These are phyloP conservation scores for Calonectria montana DNA, from an alignment of 2,329 filamentous ascomycete genomes.

Conservation along the genomic window DNA sequence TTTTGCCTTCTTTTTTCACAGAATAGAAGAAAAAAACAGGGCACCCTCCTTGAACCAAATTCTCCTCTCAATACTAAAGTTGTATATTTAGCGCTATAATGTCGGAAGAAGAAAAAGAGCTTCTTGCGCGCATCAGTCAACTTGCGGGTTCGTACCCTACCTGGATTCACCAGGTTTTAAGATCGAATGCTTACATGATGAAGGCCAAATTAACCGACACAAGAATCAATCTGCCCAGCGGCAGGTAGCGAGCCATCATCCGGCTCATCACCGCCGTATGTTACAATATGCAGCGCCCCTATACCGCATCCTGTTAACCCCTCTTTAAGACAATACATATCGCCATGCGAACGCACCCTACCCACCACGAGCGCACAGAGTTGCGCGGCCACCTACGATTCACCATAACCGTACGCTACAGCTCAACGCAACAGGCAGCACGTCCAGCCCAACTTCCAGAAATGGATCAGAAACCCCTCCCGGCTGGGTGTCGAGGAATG, in stretches of 20 bases:
- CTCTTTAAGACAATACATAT: conserved; percentile 45
- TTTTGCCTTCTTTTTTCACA: background rate
- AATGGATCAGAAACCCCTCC: conserved; percentile 47
- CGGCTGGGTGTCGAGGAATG: conserved; percentile 77
- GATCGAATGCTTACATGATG: background rate
- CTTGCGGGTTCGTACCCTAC: conserved; percentile 57
- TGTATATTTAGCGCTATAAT: conserved; percentile 42
- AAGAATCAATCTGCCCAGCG: conserved; percentile 68
- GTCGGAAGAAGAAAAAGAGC: conserved; percentile 63
- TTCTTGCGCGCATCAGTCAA: conserved; percentile 65
- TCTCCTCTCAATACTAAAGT: background rate
- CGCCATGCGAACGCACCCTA: conserved; percentile 49
- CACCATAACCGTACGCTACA: conserved; percentile 70
- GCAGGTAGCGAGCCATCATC: conserved; percentile 42
- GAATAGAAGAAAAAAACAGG: background rate
- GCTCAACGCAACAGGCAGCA: conserved; percentile 60
- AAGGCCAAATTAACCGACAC: conserved; percentile 84
- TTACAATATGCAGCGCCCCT: conserved; percentile 14
- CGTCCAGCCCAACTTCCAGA: conserved; percentile 51
- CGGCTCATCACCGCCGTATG: conserved; percentile 51
- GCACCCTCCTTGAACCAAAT: background rate
- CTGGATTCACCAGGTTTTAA: background rate
- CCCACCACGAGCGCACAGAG: conserved; percentile 48
- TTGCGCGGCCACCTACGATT: conserved; percentile 48
- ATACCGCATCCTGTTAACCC: conserved; percentile 15